Percentiles rank a stretch among this genome's conserved stretches.
Evolutionary conservation across 371 early-diverging fungal species (phyloP).

Genomic region (Mucor sp.): DNA sequence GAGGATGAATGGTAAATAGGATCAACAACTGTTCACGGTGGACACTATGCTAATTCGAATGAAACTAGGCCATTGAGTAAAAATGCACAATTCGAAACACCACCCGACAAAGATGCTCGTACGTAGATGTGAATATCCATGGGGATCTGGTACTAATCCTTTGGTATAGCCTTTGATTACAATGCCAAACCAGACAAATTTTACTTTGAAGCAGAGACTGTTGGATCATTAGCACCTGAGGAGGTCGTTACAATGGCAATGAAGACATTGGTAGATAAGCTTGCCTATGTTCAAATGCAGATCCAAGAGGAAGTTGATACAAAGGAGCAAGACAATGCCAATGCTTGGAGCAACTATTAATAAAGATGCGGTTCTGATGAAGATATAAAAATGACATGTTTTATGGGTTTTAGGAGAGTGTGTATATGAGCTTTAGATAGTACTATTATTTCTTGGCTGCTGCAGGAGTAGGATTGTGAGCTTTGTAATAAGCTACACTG

Average conservation of each 20-base stretch:
- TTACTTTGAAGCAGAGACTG: constrained; percentile 90
- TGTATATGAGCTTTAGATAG: not conserved
- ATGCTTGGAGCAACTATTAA: constrained; percentile 32
- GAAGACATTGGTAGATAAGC: constrained; percentile 80
- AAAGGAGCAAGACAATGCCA: constrained; percentile 42
- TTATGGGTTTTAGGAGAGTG: not conserved
- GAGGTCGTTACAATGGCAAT: constrained; percentile 84
- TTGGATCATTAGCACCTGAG: constrained; percentile 88
- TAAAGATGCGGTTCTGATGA: not conserved
- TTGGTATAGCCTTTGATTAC: constrained; percentile 76
- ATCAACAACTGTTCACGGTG: not conserved
- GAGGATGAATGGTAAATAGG: constrained; percentile 79
- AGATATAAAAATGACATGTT: not conserved
- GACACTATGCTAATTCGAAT: not conserved
- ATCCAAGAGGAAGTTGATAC: constrained; percentile 66
- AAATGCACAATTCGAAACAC: constrained; percentile 73
- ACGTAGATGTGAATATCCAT: constrained; percentile 29
- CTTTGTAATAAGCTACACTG: constrained; percentile 32
- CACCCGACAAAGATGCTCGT: constrained; percentile 64
- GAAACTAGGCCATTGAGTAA: constrained; percentile 66
- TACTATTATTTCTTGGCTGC: not conserved
- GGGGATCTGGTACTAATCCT: too few species aligned
- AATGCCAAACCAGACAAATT: constrained; percentile 85
- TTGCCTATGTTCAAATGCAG: constrained; percentile 77
- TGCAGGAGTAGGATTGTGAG: not conserved